These are phyloP conservation scores for Adenanthera pavonina DNA, from an alignment of 306 rosid species.

Conservation along the genomic window DNA sequence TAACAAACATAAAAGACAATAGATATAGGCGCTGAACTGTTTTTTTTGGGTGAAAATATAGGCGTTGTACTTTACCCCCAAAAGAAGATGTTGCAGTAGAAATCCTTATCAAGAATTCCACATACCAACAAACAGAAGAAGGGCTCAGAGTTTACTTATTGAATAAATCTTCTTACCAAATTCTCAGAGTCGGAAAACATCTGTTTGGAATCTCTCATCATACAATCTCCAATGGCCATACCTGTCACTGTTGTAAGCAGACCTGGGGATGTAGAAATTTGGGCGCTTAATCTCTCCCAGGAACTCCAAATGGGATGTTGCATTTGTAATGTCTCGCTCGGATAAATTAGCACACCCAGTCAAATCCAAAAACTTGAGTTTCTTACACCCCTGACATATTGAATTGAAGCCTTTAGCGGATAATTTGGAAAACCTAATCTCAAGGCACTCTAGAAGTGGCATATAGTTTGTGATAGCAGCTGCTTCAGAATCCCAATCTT, in stretches of 20 bases:
- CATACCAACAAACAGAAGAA: constrained; percentile 30
- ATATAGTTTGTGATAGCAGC: constrained; percentile 75
- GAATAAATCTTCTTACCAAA: constrained; percentile 20
- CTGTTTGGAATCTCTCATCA: constrained; percentile 90
- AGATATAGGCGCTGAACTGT: background rate
- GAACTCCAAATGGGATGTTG: constrained; percentile 56
- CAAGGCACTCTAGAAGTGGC: constrained; percentile 75
- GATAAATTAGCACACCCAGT: constrained; percentile 81
- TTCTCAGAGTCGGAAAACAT: constrained; percentile 71
- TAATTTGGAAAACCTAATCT: constrained; percentile 50
- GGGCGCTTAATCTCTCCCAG: constrained; percentile 61
- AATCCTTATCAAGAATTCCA: constrained; percentile 19
- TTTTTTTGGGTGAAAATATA: no score
- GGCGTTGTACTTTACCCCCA: background rate
- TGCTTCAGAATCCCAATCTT: constrained; percentile 88
- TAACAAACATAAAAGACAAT: constrained; percentile 25
- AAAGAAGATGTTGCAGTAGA: constrained; percentile 4
- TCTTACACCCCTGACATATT: constrained; percentile 70
- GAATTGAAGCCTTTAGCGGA: constrained; percentile 62
- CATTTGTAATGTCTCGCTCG: constrained; percentile 67
- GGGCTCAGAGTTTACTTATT: constrained; percentile 20
- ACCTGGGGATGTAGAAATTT: constrained; percentile 54
- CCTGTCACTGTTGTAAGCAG: constrained; percentile 56
- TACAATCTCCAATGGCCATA: constrained; percentile 88
- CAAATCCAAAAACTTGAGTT: constrained; percentile 80